These are phyloP conservation scores for Euphorbia celastroides DNA, from an alignment of 441 rosid species.

Conservation along the genomic window DNA sequence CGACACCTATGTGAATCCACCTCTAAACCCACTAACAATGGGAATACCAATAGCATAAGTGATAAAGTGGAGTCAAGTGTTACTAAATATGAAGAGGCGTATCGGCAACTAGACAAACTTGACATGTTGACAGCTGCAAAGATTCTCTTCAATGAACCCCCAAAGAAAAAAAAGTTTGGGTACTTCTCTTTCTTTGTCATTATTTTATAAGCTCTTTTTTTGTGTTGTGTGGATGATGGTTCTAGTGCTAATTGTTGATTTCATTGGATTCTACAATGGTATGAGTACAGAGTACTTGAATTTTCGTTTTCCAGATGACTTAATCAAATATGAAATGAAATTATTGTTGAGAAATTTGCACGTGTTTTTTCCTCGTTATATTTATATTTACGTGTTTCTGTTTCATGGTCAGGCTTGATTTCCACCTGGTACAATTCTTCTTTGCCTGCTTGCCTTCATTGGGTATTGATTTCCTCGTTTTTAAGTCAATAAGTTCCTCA, in stretches of 20 bases:
- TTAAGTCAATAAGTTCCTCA: neutral
- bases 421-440: constrained; percentile 90
- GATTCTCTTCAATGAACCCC: constrained; percentile 54
- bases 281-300: neutral
- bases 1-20: constrained; percentile 28
- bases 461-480: constrained; percentile 41
- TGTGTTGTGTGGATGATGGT: neutral
- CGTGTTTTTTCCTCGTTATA: neutral
- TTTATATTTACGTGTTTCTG: constrained; percentile 17
- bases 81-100: constrained; percentile 41
- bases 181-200: constrained; percentile 19
- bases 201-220: neutral
- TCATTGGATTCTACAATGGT: constrained; percentile 4
- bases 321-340: neutral
- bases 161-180: constrained; percentile 65
- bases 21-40: constrained; percentile 12
- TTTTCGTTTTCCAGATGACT: neutral
- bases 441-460: constrained; percentile 88
- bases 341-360: neutral
- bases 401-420: constrained; percentile 65
- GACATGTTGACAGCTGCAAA: constrained; percentile 66
- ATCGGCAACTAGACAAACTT: constrained; percentile 54
- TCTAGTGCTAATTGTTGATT: constrained; percentile 2
- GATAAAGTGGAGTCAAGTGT: constrained; percentile 35
- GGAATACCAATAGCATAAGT: constrained; percentile 16